phyloP scores from a whole-genome alignment of 208 protist species.

The Trypanosoma caninum region DNA sequence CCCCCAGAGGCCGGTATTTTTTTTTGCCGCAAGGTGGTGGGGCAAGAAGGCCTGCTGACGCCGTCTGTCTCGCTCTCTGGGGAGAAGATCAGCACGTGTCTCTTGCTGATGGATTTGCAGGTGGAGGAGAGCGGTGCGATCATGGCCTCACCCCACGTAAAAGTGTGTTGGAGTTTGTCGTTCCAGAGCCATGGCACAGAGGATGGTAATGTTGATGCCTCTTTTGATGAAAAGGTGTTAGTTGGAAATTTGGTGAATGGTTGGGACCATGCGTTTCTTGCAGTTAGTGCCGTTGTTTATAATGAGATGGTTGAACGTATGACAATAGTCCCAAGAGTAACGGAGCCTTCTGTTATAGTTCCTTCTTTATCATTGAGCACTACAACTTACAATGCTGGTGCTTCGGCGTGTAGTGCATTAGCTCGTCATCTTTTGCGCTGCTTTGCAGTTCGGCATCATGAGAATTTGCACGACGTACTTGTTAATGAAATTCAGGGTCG shows the following conservation, averaged over 20 bases:
- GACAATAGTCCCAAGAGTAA: background rate
- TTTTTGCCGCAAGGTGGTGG: slow-evolving; percentile 1
- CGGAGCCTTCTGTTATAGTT: background rate
- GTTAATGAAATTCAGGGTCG: slow-evolving; percentile 8
- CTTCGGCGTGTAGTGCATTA: slow-evolving; percentile 11
- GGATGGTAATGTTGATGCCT: background rate
- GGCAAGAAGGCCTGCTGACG: background rate
- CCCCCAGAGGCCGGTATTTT: background rate
- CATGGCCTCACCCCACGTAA: background rate
- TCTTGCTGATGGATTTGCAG: slow-evolving; percentile 13
- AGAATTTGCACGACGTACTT: slow-evolving; percentile 8
- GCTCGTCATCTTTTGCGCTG: slow-evolving; percentile 18
- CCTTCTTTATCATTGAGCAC: background rate
- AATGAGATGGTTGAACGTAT: slow-evolving; percentile 7
- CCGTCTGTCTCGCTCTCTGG: background rate
- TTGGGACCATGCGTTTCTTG: background rate
- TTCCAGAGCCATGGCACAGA: background rate
- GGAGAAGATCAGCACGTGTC: background rate
- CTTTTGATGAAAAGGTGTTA: background rate
- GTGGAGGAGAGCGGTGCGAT: slow-evolving; percentile 5
- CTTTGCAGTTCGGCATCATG: slow-evolving; percentile 12
- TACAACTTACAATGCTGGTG: slow-evolving; percentile 8
- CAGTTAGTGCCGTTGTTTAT: slow-evolving; percentile 8
- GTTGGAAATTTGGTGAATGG: background rate
- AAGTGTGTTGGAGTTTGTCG: background rate